These are phyloP conservation scores for Rhodosorus marinus DNA, from an alignment of 23 red algal genomes.

Conservation along the genomic window DNA sequence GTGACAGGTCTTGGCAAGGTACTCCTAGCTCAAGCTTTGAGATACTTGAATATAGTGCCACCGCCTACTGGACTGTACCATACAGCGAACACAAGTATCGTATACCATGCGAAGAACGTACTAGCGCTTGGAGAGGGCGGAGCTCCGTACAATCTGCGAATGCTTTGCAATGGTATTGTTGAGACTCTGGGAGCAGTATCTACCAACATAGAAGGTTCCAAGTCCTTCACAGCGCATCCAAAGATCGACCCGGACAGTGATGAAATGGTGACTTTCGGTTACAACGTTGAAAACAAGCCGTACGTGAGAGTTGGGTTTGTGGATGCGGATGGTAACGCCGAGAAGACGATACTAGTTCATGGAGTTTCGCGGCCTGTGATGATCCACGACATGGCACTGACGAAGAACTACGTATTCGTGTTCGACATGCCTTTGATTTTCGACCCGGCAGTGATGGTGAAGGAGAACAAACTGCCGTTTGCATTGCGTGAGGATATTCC, in stretches of 20 bases:
- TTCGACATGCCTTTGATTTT: constrained; percentile 1
- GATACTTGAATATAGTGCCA: not conserved
- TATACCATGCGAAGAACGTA: not conserved
- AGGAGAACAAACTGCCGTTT: not conserved
- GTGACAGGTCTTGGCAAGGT: no score
- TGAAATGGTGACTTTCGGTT: not conserved
- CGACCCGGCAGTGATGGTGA: not conserved
- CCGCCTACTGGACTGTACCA: no score
- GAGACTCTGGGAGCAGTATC: constrained; percentile 7
- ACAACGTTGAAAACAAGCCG: not conserved
- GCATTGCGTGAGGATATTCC: not conserved
- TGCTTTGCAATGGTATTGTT: not conserved
- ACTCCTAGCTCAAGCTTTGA: no score
- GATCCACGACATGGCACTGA: constrained; percentile 2
- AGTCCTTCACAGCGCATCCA: constrained; percentile 3
- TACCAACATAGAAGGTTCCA: not conserved
- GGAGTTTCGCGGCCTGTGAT: not conserved
- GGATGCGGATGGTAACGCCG: not conserved
- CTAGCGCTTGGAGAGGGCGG: constrained; percentile 1
- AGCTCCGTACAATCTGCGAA: not conserved
- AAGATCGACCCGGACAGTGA: not conserved
- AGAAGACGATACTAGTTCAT: not conserved
- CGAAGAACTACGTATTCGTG: not conserved
- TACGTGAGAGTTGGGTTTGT: not conserved
- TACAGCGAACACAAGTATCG: constrained; percentile 2